phyloP scores from a whole-genome alignment of 768 basidiomycete species.

The Trametes coccinea region DNA sequence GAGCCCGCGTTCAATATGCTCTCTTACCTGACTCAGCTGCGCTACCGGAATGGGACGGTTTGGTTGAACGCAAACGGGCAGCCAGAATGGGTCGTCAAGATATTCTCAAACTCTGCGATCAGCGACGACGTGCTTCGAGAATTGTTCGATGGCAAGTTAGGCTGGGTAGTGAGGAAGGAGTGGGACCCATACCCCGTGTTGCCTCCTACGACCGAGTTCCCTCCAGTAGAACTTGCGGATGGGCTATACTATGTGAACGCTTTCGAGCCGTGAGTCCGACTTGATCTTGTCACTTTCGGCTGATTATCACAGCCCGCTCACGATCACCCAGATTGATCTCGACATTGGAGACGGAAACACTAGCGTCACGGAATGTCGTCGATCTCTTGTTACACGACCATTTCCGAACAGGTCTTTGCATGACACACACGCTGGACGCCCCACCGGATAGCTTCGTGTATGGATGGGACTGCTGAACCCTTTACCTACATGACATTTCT shows the following conservation, averaged over 20 bases:
- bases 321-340: slow-evolving; percentile 62
- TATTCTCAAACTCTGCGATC: slow-evolving; percentile 73
- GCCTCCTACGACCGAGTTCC: slow-evolving; percentile 66
- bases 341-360: slow-evolving; percentile 93
- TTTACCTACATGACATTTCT: too few species aligned
- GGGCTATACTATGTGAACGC: slow-evolving; percentile 91
- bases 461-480: slow-evolving; percentile 24
- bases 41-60: slow-evolving; percentile 33
- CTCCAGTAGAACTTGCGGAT: slow-evolving; percentile 73
- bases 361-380: slow-evolving; percentile 80
- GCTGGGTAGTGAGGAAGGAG: slow-evolving; percentile 86
- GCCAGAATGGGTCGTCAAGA: slow-evolving; percentile 76
- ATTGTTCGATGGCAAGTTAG: slow-evolving; percentile 64
- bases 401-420: slow-evolving; percentile 66
- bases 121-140: slow-evolving; percentile 68
- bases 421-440: slow-evolving; percentile 24
- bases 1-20: slow-evolving; percentile 83
- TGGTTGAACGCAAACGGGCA: slow-evolving; percentile 39
- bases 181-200: slow-evolving; percentile 83
- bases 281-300: too few species aligned
- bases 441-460: slow-evolving; percentile 16
- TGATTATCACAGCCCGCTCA: slow-evolving; percentile 4
- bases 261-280: slow-evolving; percentile 75
- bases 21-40: slow-evolving; percentile 69
- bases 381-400: slow-evolving; percentile 75